Base-by-base conservation (phyloP, 306 rosid genomes). In the Vicia villosa region DNA sequence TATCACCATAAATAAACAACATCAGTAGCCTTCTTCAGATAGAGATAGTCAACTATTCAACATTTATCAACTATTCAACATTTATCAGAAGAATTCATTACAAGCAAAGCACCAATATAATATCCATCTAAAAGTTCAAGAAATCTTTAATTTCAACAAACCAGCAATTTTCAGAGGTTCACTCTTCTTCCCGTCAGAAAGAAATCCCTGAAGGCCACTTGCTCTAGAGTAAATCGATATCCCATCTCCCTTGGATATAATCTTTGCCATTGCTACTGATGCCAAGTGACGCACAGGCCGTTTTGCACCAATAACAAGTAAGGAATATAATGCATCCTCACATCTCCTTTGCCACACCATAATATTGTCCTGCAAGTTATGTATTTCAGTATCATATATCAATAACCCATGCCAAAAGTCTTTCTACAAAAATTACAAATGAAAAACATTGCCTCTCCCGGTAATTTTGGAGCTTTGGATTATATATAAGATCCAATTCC, bases 151-250 rank as follows among this genome's bases (percentile, higher is more conserved):
- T 30, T 61, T 50, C 8, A 12, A 85, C 96, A 57, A 79, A 94
- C 98, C 98, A 58, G 97, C 92, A 68, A 94, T 82, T 84, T 79
- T 85, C 26, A 87, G 91, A 65, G 97, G 93, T 58, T 94, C 98
- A 36, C 81, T 88, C 79, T 74, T 88, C 84, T 86, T 93, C 74
- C 87, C 94, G 70, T 93, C 96, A 14, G 96, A 88, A 63, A 93
- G 90, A 78, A 93, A 90, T n/a, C 98, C 98, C 86, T 94, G 98
- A 71, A 94, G 96, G 74, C 90, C 81, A 85, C 98, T 94, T 14
- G 83, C 97, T 81, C 98, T 84, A 5, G 97, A 90, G 83, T 94
- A 94, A 63, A 94, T 84, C 0, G 98, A 94, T 79, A 94, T 94
- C 47, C 74, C 58, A 67, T 94, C 98, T 77, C 98, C 98, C 85